Conservation (phyloP, 306 rosid species). For the Cucumis melo region DNA sequence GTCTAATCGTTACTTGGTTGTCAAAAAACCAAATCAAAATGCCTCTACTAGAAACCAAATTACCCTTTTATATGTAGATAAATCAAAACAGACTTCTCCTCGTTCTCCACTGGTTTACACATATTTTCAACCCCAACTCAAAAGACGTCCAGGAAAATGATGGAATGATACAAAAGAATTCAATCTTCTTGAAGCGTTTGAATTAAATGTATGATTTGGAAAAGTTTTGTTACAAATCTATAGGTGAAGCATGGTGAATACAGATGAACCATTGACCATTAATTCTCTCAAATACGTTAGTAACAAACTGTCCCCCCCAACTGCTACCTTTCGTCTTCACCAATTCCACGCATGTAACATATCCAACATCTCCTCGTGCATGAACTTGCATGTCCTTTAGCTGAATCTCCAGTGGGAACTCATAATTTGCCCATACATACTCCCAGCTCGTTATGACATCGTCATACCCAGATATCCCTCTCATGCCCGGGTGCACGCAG, state of each 20-base stretch:
- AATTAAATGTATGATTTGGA: background rate
- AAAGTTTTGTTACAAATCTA: constrained; percentile 34
- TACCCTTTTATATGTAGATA: no score
- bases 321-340: constrained; percentile 76
- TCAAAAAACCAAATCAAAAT: no score
- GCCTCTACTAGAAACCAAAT: no score
- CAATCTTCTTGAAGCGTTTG: background rate
- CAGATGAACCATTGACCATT: constrained; percentile 66
- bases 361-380: constrained; percentile 69
- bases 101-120: no score
- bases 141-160: no score
- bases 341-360: constrained; percentile 76
- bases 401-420: constrained; percentile 69
- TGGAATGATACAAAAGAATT: background rate
- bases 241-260: constrained; percentile 77
- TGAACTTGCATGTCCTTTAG: constrained; percentile 60
- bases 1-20: background rate
- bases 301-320: constrained; percentile 90
- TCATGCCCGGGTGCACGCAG: constrained; percentile 74
- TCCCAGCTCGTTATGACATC: constrained; percentile 92
- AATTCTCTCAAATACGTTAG: constrained; percentile 71
- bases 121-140: no score
- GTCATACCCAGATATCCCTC: constrained; percentile 69
- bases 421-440: constrained; percentile 87
- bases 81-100: no score